Evolutionary conservation across 768 basidiomycete species (phyloP).

Genomic region (Tubosaeta brunneosetosa): DNA sequence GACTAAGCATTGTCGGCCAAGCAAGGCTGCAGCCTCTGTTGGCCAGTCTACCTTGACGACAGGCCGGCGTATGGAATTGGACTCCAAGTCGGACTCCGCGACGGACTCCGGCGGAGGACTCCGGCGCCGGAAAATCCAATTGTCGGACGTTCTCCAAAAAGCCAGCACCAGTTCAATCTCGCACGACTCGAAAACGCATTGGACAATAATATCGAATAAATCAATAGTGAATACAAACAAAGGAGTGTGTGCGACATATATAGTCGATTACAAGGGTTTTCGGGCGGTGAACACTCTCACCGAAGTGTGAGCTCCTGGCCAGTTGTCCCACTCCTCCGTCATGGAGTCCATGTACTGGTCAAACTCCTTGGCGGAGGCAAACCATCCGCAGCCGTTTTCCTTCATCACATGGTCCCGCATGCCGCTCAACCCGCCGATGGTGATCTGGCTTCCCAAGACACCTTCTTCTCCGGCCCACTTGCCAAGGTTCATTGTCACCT

Average conservation of each 20-base stretch:
- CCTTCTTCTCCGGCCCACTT: constrained; percentile 19
- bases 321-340: constrained; percentile 21
- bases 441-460: constrained; percentile 5
- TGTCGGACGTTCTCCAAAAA: too few relatives aligned
- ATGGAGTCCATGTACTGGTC: constrained; percentile 13
- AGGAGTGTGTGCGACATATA: background rate
- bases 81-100: too few relatives aligned
- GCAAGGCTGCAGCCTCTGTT: too few relatives aligned
- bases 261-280: constrained; percentile 4
- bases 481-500: constrained; percentile 10
- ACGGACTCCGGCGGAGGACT: too few relatives aligned
- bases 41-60: too few relatives aligned
- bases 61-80: too few relatives aligned
- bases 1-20: too few relatives aligned
- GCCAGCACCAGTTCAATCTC: too few relatives aligned
- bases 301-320: constrained; percentile 3
- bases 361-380: constrained; percentile 10
- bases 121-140: too few relatives aligned
- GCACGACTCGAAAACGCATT: too few relatives aligned
- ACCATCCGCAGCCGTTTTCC: constrained; percentile 15
- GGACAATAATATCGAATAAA: background rate
- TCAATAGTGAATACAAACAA: background rate
- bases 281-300: constrained; percentile 5
- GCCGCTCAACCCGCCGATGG: constrained; percentile 12
- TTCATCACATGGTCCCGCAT: constrained; percentile 17